Conservation (phyloP, 169 alveolate genomes). For the Plasmodium yoelii region DNA sequence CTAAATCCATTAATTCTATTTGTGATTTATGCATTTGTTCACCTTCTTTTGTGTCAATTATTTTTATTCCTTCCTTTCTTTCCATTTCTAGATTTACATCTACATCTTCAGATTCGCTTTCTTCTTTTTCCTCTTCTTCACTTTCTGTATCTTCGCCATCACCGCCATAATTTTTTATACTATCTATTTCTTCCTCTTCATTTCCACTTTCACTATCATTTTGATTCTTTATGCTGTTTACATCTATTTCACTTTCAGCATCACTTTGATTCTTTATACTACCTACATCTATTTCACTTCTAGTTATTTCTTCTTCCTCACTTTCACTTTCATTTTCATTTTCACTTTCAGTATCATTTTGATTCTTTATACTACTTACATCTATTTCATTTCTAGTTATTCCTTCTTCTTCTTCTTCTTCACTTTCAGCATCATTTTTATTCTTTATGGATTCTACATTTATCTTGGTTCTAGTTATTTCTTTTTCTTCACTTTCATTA, state of each 20-base stretch:
- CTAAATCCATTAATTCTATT: too few species aligned
- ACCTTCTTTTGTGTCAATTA: too few species aligned
- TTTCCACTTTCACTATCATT: neutral
- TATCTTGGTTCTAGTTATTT: neutral
- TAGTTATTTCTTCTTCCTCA: neutral
- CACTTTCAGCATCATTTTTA: neutral
- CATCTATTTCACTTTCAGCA: neutral
- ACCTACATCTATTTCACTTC: neutral
- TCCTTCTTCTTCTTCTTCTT: neutral
- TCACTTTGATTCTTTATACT: neutral
- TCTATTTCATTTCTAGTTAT: neutral
- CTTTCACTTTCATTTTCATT: neutral
- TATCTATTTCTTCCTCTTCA: neutral
- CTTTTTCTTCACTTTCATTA: neutral
- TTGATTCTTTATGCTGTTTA: neutral
- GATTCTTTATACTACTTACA: neutral
- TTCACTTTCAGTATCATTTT: neutral
- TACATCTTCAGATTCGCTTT: neutral
- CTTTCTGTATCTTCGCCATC: neutral
- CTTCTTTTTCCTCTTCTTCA: neutral
- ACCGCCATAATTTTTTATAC: neutral
- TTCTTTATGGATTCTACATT: neutral
- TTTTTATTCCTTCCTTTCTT: too few species aligned
- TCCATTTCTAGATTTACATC: too few species aligned
- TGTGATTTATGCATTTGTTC: too few species aligned